These are phyloP conservation scores for Prunus yedoensis DNA, from an alignment of 331 rosid genomes.

Conservation along the genomic window DNA sequence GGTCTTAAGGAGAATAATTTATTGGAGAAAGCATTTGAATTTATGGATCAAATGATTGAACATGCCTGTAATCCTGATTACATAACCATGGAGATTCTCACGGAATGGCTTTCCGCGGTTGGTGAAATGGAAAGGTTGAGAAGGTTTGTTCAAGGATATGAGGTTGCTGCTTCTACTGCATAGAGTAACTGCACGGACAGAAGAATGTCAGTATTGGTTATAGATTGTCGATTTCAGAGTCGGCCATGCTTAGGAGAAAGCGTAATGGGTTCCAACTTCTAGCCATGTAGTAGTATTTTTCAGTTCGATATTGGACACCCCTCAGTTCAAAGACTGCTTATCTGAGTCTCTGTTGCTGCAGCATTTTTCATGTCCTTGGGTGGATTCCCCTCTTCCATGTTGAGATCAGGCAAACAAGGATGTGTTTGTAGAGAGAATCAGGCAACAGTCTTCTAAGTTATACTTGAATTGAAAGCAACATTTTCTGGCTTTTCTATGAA, in stretches of 20 bases:
- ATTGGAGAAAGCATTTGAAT: conserved; percentile 54
- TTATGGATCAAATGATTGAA: conserved; percentile 72
- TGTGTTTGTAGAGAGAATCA: background rate
- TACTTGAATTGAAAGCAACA: background rate
- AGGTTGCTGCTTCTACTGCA: conserved; percentile 34
- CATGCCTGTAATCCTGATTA: conserved; percentile 72
- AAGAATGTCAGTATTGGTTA: background rate
- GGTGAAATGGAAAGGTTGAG: conserved; percentile 54
- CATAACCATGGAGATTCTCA: conserved; percentile 72
- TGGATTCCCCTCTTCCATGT: conserved; percentile 1
- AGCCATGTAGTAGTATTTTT: background rate
- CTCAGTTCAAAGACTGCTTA: background rate
- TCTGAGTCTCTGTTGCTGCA: background rate
- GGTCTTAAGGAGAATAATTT: conserved; percentile 47
- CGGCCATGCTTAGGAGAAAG: background rate
- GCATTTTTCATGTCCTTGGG: conserved; percentile 4
- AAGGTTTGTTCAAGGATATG: conserved; percentile 47
- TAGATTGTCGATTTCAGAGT: background rate
- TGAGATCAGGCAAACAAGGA: conserved; percentile 12
- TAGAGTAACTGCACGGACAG: background rate
- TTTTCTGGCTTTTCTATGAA: no score
- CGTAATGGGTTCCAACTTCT: background rate
- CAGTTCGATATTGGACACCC: background rate
- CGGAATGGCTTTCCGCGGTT: conserved; percentile 68
- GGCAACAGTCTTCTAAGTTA: background rate